These are phyloP conservation scores for Phaffomyces thermotolerans DNA, from an alignment of 805 yeast species.

Conservation along the genomic window DNA sequence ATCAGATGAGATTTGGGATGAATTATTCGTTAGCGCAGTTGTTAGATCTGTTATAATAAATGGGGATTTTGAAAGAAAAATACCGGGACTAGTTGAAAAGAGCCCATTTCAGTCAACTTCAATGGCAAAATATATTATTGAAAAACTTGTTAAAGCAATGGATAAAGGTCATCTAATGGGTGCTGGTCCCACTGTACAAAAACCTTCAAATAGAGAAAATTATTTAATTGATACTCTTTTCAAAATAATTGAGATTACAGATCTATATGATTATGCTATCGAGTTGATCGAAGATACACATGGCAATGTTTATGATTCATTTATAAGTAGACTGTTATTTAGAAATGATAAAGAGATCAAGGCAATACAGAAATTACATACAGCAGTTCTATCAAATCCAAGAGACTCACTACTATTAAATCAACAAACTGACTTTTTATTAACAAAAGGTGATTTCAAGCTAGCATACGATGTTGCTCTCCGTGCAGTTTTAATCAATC, in stretches of 20 bases:
- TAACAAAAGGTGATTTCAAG: conserved; percentile 43
- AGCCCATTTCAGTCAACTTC: conserved; percentile 25
- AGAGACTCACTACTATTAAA: conserved; percentile 17
- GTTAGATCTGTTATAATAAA: conserved; percentile 48
- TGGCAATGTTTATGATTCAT: conserved; percentile 21
- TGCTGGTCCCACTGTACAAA: conserved; percentile 54
- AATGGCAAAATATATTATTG: conserved; percentile 10
- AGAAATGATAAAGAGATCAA: conserved; percentile 29
- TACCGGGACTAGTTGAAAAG: conserved; percentile 52
- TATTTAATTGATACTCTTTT: conserved; percentile 68
- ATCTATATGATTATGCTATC: conserved; percentile 33
- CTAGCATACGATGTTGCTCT: conserved; percentile 54
- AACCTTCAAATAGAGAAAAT: conserved; percentile 56
- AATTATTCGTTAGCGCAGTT: conserved; percentile 49
- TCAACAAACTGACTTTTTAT: conserved; percentile 55
- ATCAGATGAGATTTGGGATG: conserved; percentile 44
- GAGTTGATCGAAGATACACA: conserved; percentile 24
- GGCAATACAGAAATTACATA: conserved; percentile 26
- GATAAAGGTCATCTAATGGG: conserved; percentile 57
- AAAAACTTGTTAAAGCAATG: conserved; percentile 12
- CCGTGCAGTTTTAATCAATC: conserved; percentile 58
- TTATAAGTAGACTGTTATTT: conserved; percentile 26
- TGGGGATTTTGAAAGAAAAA: conserved; percentile 45
- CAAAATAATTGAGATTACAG: conserved; percentile 33
- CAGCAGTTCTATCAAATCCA: conserved; percentile 20